Evolutionary conservation across 1,284 basidiomycete species (phyloP).

Genomic region (Puccinia polysora): DNA sequence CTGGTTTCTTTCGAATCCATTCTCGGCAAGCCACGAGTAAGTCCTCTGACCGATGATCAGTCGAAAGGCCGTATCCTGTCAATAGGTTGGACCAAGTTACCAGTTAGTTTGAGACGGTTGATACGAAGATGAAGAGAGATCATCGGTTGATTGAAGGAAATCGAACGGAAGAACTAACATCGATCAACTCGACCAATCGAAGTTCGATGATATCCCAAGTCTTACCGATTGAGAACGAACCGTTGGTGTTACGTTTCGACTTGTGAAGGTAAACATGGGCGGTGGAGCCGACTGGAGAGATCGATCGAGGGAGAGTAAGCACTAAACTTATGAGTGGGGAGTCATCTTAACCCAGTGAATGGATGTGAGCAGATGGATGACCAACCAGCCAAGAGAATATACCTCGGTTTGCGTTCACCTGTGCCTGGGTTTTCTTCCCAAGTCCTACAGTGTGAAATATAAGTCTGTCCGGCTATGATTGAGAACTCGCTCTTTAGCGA

Average conservation of each 20-base stretch:
- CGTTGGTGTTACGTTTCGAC: conserved; percentile 90
- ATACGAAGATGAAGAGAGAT: not conserved
- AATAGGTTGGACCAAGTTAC: not conserved
- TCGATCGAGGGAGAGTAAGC: not conserved
- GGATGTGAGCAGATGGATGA: conserved; percentile 48
- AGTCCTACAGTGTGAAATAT: conserved; percentile 80
- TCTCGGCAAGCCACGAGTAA: conserved; percentile 81
- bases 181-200: conserved; percentile 68
- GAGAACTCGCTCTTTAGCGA: no score
- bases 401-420: conserved; percentile 72
- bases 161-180: conserved; percentile 58
- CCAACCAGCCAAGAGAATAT: conserved; percentile 79
- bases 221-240: conserved; percentile 94
- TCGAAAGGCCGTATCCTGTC: conserved; percentile 34
- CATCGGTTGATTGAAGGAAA: not conserved
- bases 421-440: conserved; percentile 68
- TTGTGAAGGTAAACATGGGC: conserved; percentile 65
- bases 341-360: conserved; percentile 60
- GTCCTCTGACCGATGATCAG: conserved; percentile 71
- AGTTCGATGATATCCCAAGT: conserved; percentile 86
- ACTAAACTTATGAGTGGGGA: conserved; percentile 62
- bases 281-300: conserved; percentile 3
- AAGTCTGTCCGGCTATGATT: conserved; percentile 54
- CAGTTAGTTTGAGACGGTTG: not conserved
- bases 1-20: conserved; percentile 62